Percentiles rank a stretch among this genome's conserved stretches.
These are phyloP conservation scores for Ophiostoma himal-ulmi DNA, from an alignment of 2,329 filamentous ascomycete genomes.

Conservation along the genomic window DNA sequence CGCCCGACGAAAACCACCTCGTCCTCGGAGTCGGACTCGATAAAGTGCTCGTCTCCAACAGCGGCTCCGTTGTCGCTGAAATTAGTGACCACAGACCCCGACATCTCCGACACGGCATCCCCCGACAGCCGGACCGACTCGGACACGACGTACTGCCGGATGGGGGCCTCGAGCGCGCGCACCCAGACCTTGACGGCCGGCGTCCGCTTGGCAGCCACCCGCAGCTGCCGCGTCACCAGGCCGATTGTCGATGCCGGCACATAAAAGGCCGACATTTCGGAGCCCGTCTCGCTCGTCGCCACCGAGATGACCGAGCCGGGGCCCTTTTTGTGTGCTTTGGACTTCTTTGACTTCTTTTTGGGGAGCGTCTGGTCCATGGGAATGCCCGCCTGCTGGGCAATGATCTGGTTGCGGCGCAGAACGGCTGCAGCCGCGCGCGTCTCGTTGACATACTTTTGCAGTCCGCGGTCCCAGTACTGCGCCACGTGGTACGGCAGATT, in stretches of 20 bases:
- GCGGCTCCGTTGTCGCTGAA: slow-evolving; percentile 40
- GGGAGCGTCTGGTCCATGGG: slow-evolving; percentile 24
- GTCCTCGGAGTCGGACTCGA: slow-evolving; percentile 40
- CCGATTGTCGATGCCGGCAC: slow-evolving; percentile 31
- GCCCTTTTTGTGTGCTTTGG: neutral
- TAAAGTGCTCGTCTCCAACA: slow-evolving; percentile 8
- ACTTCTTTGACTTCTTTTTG: neutral
- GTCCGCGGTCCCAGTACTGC: slow-evolving; percentile 67
- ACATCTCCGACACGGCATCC: neutral
- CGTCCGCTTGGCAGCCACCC: slow-evolving; percentile 71
- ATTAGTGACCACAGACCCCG: slow-evolving; percentile 29
- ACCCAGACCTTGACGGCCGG: slow-evolving; percentile 75
- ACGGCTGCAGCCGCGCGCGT: slow-evolving; percentile 38
- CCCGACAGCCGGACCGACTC: neutral
- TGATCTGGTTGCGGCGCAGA: slow-evolving; percentile 40
- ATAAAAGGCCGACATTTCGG: slow-evolving; percentile 25
- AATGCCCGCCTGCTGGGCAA: slow-evolving; percentile 37
- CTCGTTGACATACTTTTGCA: slow-evolving; percentile 47
- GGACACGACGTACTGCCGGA: slow-evolving; percentile 64
- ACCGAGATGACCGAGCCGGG: slow-evolving; percentile 6
- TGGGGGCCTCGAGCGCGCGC: slow-evolving; percentile 76
- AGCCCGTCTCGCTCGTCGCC: neutral
- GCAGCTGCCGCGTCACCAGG: slow-evolving; percentile 71
- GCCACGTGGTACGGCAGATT: slow-evolving; percentile 82
- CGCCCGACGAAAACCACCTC: slow-evolving; percentile 84